Percentiles rank a stretch among this genome's conserved stretches.
These are phyloP conservation scores for Lentinula raphanica DNA, from an alignment of 768 basidiomycete species.

Conservation along the genomic window DNA sequence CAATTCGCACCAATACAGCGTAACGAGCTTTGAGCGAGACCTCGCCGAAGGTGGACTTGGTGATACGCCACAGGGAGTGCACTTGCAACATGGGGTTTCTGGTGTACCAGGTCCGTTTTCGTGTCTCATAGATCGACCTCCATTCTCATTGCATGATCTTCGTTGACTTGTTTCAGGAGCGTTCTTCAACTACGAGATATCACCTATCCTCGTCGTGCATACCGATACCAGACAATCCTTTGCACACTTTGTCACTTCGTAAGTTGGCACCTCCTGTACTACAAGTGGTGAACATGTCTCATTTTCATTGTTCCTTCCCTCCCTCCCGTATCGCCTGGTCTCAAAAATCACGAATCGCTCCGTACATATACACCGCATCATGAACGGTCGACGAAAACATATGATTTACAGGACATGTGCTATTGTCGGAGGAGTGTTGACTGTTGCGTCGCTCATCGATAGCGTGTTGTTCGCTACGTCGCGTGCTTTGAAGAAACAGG, in stretches of 20 bases:
- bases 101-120: constrained; percentile 57
- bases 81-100: constrained; percentile 65
- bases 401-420: constrained; percentile 75
- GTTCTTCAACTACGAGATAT: constrained; percentile 95
- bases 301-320: not conserved
- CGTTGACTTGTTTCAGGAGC: constrained; percentile 39
- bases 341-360: too few relatives aligned
- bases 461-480: constrained; percentile 80
- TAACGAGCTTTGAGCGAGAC: constrained; percentile 95
- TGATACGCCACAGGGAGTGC: constrained; percentile 57
- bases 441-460: constrained; percentile 87
- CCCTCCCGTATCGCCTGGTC: too few relatives aligned
- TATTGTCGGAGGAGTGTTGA: constrained; percentile 95
- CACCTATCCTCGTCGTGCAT: constrained; percentile 91
- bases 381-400: not conserved
- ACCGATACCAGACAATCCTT: constrained; percentile 89
- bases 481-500: constrained; percentile 64
- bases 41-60: constrained; percentile 56
- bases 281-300: too few relatives aligned
- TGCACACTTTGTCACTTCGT: constrained; percentile 98
- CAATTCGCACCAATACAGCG: constrained; percentile 92
- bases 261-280: constrained; percentile 28
- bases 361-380: too few relatives aligned
- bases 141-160: not conserved
- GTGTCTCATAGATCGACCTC: not conserved